Base-by-base conservation (phyloP, 305 asterid species). In the Fraxinus sp. region DNA sequence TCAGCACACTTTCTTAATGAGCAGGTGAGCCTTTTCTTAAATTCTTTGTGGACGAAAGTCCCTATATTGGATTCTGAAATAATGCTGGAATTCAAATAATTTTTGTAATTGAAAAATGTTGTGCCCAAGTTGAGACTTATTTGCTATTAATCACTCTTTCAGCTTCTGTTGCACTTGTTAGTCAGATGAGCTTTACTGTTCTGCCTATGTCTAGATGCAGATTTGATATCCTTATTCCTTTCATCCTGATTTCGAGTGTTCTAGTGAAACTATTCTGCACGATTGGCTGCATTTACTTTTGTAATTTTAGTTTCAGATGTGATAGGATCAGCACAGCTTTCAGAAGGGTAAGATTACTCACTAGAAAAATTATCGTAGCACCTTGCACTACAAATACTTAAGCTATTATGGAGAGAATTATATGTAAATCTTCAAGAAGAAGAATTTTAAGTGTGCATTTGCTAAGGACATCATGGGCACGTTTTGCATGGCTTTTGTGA, bases 1-100 rank as follows among this genome's bases (percentile, higher is more conserved):
- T 97, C 99, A 74, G 94, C 99, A n/a, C 99, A 93, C 93, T 97
- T 97, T 89, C 98, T 97, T 77, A 93, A 92, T 82, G 99, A 97
- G 89, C 99, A 96, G 94, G 99, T 92, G 87, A 82, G 87, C 39
- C 73, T 84, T 32, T 26, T 16, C 20, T 55, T 77, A 16, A 62
- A 66, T 24, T 80, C 46, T 73, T 80, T 39, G 64, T 30, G 59
- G 77, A 41, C 37, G 57, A 59, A 68, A 77, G 9, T 77, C 35
- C 55, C 57, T 43, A 14, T 75, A 78, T 82, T 70, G 76, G 26
- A 41, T 70, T 52, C 55, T 77, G n/a, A 46, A 52, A 83, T 62
- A 57, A 74, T 35, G 36, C 18, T 81, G 79, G 39, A 41, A 82
- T 73, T 80, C 41, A 55, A 55, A 43, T 64, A n/a, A 41, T 52